phyloP scores from a whole-genome alignment of 2,329 filamentous ascomycete species.

The Claviceps lovelessii region DNA sequence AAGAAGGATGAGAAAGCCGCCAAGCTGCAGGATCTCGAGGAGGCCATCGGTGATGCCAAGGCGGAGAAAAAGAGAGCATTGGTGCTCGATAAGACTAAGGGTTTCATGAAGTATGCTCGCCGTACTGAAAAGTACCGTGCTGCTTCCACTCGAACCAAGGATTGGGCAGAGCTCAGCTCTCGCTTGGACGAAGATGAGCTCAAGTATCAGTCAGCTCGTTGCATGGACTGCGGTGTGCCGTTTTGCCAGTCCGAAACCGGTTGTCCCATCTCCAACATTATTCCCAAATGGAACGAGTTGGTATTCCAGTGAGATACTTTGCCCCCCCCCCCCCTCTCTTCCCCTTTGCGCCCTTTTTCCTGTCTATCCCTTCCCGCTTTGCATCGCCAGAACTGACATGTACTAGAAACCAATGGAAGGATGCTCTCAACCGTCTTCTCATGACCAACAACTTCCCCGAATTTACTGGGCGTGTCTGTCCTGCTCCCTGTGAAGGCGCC shows the following conservation, averaged over 20 bases:
- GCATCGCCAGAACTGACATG: neutral
- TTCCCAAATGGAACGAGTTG: constrained; percentile 90
- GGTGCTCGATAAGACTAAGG: constrained; percentile 91
- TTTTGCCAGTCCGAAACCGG: constrained; percentile 96
- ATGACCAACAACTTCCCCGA: constrained; percentile 99
- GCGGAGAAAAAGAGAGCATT: constrained; percentile 82
- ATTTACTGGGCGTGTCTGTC: constrained; percentile 93
- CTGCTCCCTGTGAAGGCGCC: constrained; percentile 89
- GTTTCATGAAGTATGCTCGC: constrained; percentile 95
- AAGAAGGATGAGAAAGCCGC: constrained; percentile 56
- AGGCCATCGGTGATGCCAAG: constrained; percentile 70
- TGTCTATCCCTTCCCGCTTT: neutral
- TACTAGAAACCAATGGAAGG: constrained; percentile 56
- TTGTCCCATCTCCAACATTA: constrained; percentile 93
- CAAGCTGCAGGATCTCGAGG: constrained; percentile 71
- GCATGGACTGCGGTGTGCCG: constrained; percentile 97
- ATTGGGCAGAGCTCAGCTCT: constrained; percentile 83
- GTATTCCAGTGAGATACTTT: constrained; percentile 35
- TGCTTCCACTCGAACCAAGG: constrained; percentile 69
- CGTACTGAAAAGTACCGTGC: constrained; percentile 86
- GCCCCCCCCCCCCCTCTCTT: neutral
- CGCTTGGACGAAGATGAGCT: constrained; percentile 87
- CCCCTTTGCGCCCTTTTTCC: too few species aligned
- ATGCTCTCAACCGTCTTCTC: constrained; percentile 77
- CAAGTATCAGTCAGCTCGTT: constrained; percentile 90